These are phyloP conservation scores for Eucalyptus polyanthemos DNA, from an alignment of 345 rosid genomes.

Conservation along the genomic window DNA sequence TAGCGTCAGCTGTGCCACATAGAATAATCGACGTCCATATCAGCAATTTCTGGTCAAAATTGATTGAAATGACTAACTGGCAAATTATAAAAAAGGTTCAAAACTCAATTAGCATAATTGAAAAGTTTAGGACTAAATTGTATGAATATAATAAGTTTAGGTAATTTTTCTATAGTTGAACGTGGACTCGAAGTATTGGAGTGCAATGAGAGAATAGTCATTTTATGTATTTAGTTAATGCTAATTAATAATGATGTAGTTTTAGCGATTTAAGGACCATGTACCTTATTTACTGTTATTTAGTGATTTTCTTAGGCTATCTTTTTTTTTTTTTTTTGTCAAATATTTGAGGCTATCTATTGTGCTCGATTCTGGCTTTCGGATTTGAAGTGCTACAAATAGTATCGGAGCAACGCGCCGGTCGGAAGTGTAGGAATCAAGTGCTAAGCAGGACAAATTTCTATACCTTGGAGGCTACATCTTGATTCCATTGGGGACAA, in stretches of 20 bases:
- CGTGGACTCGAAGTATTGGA: background rate
- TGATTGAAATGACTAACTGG: too few species aligned
- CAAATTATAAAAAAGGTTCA: too few species aligned
- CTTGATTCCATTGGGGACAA: background rate
- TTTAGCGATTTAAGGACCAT: background rate
- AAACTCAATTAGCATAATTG: too few species aligned
- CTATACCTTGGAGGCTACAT: background rate
- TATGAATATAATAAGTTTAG: too few species aligned
- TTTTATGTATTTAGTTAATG: background rate
- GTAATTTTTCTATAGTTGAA: background rate
- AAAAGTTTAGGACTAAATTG: too few species aligned
- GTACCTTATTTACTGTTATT: background rate
- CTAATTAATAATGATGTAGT: background rate
- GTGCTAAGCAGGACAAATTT: background rate
- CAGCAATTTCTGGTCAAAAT: fast-evolving
- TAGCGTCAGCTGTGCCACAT: fast-evolving
- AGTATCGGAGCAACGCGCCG: background rate
- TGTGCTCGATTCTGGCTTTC: background rate
- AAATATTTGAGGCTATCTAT: background rate
- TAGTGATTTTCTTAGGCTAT: background rate
- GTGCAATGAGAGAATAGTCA: background rate
- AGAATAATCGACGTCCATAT: fast-evolving
- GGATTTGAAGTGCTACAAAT: background rate
- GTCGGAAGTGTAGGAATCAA: background rate
- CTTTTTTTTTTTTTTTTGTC: too few species aligned